A percentile compares a stretch with the other conserved stretches of the same genome.
Evolutionary conservation across 768 basidiomycete genomes (phyloP).

Genomic region (Sutorius australiensis): DNA sequence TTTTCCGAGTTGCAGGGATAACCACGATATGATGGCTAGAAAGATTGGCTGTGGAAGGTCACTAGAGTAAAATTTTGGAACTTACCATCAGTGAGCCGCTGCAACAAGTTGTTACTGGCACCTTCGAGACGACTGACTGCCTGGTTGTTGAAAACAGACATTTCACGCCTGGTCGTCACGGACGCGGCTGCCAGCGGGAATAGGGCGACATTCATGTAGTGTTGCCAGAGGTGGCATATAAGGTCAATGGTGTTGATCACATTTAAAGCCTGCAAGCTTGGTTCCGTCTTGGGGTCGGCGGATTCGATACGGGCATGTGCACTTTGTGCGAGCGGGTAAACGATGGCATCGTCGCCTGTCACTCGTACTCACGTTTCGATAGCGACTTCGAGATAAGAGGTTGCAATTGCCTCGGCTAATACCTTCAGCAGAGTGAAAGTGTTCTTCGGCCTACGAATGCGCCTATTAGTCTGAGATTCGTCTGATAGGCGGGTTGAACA

Average conservation of each 20-base stretch:
- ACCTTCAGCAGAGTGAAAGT: constrained; percentile 79
- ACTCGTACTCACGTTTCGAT: constrained; percentile 78
- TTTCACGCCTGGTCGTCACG: constrained; percentile 86
- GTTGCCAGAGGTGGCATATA: constrained; percentile 95
- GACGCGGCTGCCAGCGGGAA: constrained; percentile 83
- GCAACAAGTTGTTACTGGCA: constrained; percentile 72
- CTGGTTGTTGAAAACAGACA: constrained; percentile 89
- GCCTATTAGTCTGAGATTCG: constrained; percentile 4
- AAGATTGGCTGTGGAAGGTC: background rate
- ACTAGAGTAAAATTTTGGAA: background rate
- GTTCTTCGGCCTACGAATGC: constrained; percentile 71
- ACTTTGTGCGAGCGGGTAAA: constrained; percentile 38
- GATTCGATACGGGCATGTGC: constrained; percentile 67
- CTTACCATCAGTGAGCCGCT: constrained; percentile 79
- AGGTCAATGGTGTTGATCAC: constrained; percentile 75
- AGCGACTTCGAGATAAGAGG: constrained; percentile 84
- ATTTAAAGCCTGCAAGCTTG: constrained; percentile 62
- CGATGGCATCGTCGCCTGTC: background rate
- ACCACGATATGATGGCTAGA: constrained; percentile 69
- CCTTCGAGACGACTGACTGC: constrained; percentile 82
- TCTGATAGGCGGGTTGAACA: background rate
- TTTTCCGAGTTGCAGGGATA: constrained; percentile 72
- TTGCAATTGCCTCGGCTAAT: constrained; percentile 81
- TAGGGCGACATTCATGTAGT: constrained; percentile 87
- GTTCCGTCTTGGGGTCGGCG: constrained; percentile 75